A percentile compares a stretch with the other conserved stretches of the same genome.
These are phyloP conservation scores for Arthroderma sp. DNA, from an alignment of 2,329 filamentous ascomycete genomes.

Conservation along the genomic window DNA sequence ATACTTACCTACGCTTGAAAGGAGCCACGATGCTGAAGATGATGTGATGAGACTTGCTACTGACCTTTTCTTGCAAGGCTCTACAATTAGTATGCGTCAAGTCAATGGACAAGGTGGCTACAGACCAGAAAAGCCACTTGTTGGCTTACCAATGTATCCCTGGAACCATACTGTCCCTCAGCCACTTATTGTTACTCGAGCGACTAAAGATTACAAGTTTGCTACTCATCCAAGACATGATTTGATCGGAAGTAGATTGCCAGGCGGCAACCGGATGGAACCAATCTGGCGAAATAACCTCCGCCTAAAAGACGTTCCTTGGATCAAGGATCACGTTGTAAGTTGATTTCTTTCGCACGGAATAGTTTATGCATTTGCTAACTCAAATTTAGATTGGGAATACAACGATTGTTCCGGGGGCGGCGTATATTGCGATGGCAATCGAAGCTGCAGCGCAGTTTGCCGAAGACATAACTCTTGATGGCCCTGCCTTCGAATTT, in stretches of 20 bases:
- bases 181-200: slow-evolving; percentile 18
- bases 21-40: background rate
- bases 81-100: background rate
- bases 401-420: slow-evolving; percentile 32
- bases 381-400: slow-evolving; percentile 31
- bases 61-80: background rate
- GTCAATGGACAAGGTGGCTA: background rate
- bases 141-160: slow-evolving; percentile 3
- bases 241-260: slow-evolving; percentile 7
- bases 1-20: background rate
- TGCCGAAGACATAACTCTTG: background rate
- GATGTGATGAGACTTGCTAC: background rate
- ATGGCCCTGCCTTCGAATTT: background rate
- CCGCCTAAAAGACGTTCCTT: slow-evolving; percentile 17
- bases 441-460: slow-evolving; percentile 26
- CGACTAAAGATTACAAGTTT: slow-evolving; percentile 19
- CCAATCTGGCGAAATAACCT: slow-evolving; percentile 18
- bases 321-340: slow-evolving; percentile 25
- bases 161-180: slow-evolving; percentile 8
- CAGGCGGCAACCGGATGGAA: background rate
- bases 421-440: slow-evolving; percentile 34
- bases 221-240: slow-evolving; percentile 24
- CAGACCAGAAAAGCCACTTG: background rate
- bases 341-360: slow-evolving; percentile 27
- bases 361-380: slow-evolving; percentile 28